Evolutionary conservation across 208 protist genomes (phyloP), one percentile per base, ranked within the genome.

Genomic region (Leishmania lainsoni): DNA sequence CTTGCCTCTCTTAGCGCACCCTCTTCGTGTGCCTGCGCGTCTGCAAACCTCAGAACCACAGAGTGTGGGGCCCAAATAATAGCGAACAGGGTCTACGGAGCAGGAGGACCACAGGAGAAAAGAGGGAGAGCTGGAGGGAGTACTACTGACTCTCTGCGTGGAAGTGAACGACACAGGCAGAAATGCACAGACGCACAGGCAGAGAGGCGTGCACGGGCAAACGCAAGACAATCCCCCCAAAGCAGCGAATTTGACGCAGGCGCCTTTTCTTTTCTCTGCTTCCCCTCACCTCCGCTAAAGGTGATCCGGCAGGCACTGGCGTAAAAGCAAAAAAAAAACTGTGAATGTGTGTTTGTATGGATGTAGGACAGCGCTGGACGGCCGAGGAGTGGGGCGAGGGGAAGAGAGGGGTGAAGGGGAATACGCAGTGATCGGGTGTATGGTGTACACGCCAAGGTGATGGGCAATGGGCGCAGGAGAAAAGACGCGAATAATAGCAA

Each of bases 241-340:
- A 72, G 63, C 1, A 78, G 39, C 20, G 16, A 20, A 22, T 69
- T 32, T 32, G 20, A 22, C 8, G 17, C 22, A 3, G 56, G 2
- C 56, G 10, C 56, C n/a, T 61, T 29, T 16, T 5, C n/a, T 22
- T 1, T 61, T 61, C 56, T 6, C 10, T 26, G 52, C 12, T 61
- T 61, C 5, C 56, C 56, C 12, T 61, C 22, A 5, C 56, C 3
- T n/a, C 56, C 22, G n/a, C 56, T 61, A n/a, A 29, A 61, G 9
- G 63, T 42, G 63, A 72, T 49, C 65, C 51, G 65, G 35, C 9
- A 78, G 29, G 35, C 35, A 39, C 35, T 39, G 2, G 35, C 0
- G 45, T 63, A 51, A 5, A 65, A 52, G 56, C n/a, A 78, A 70
- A 59, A 61, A 77, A 75, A 80, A 68, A 52, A 80, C 78, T n/a